Base-by-base conservation (phyloP, 2,329 filamentous ascomycete species). In the Cordyceps cateniannulata region DNA sequence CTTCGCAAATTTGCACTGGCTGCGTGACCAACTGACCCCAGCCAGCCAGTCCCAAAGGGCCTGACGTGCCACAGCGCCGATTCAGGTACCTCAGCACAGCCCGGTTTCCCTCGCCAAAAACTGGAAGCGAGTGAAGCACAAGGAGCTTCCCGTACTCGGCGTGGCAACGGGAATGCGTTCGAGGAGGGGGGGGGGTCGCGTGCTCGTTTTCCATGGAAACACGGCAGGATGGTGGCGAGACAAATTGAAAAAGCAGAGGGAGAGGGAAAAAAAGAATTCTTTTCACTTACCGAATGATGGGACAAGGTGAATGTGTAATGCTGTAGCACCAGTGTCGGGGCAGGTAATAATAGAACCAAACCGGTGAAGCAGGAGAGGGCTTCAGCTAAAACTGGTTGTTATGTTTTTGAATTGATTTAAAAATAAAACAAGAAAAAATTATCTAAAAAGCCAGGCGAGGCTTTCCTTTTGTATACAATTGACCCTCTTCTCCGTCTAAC, bases 41-140 rank as follows among this genome's bases (percentile, higher is more conserved):
- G 40, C 40, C 40, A 18, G n/a, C n/a, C n/a, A n/a, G n/a, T n/a
- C n/a, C n/a, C n/a, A n/a, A n/a, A n/a, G n/a, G 40, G 27, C 54
- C 29, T 25, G 42, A 45, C 55, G 35, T 47, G 42, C 27, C n/a
- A 25, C 42, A 24, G 10, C 6, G 5, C 45, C 32, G 27, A 56
- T 40, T 51, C 56, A 59, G 56, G 56, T 52, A 59, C 56, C 55
- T 59, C 48, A 44, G 56, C 56, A 59, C 56, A 59, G 56, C 54
- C 55, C 55, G 20, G 35, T 32, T 47, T 56, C 24, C 55, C 55
- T 58, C 44, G 42, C 10, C 2, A 45, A 44, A 16, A 45, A 45
- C n/a, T n/a, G n/a, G n/a, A n/a, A n/a, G n/a, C n/a, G n/a, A n/a
- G n/a, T n/a, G n/a, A n/a, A n/a, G n/a, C n/a, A n/a, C n/a, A n/a